Conservation (phyloP, 192 early-diverging fungal species). For the Backusella luteola region DNA sequence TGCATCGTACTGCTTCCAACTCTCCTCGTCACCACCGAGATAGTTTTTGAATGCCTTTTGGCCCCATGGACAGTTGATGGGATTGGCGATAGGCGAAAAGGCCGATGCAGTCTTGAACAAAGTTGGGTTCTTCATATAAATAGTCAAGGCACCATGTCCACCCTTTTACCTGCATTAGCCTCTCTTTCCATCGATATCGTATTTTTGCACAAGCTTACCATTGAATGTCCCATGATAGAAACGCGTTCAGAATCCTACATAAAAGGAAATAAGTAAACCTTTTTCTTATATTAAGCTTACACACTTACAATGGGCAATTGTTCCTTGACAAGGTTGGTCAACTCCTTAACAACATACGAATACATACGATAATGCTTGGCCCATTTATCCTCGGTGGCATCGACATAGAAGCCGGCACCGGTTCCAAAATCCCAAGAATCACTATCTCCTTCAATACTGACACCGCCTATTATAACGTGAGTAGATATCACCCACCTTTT, state of each 20-base stretch:
- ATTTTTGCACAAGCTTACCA: constrained; percentile 36
- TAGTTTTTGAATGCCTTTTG: constrained; percentile 76
- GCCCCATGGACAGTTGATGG: constrained; percentile 73
- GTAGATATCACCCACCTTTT: neutral
- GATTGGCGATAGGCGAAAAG: constrained; percentile 82
- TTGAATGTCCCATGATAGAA: constrained; percentile 71
- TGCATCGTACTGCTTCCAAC: constrained; percentile 77
- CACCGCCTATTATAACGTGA: constrained; percentile 37
- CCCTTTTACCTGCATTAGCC: constrained; percentile 43
- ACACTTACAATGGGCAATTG: constrained; percentile 59
- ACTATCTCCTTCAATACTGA: constrained; percentile 70
- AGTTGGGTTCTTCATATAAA: constrained; percentile 70
- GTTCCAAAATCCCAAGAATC: constrained; percentile 68
- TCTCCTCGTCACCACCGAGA: constrained; percentile 55
- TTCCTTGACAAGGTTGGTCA: constrained; percentile 56
- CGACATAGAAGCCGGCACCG: constrained; percentile 67
- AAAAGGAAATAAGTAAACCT: neutral
- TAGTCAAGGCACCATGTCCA: constrained; percentile 85
- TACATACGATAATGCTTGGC: constrained; percentile 79
- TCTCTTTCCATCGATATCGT: neutral
- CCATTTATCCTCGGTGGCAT: constrained; percentile 81
- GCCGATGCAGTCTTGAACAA: constrained; percentile 72
- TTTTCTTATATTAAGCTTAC: neutral
- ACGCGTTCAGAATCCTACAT: constrained; percentile 37
- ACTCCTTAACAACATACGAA: constrained; percentile 75